Evolutionary conservation across 257 asterid species (phyloP).

Genomic region (Ballota nigra): DNA sequence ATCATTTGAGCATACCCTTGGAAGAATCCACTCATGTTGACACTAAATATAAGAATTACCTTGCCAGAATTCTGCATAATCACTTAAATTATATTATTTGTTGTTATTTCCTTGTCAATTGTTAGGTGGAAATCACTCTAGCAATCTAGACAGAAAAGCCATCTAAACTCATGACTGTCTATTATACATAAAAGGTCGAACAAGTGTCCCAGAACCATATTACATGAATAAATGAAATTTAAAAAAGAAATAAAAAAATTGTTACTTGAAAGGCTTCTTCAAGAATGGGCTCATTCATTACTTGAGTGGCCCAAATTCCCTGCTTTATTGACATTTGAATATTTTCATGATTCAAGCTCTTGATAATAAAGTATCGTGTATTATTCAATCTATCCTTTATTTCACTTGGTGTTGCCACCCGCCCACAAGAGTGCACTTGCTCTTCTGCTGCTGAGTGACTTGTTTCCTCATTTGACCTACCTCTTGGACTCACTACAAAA

Average conservation of each 20-base stretch:
- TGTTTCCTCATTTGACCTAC: slow-evolving; percentile 45
- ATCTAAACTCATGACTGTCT: slow-evolving; percentile 19
- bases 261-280: slow-evolving; percentile 95
- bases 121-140: slow-evolving; percentile 27
- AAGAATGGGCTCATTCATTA: slow-evolving; percentile 93
- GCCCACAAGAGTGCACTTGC: slow-evolving; percentile 40
- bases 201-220: slow-evolving; percentile 31
- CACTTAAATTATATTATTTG: slow-evolving; percentile 42
- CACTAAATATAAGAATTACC: slow-evolving; percentile 95
- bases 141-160: slow-evolving; percentile 21
- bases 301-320: slow-evolving; percentile 99
- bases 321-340: slow-evolving; percentile 68
- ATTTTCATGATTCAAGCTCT: slow-evolving; percentile 92
- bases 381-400: slow-evolving; percentile 40
- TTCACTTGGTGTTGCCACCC: slow-evolving; percentile 49
- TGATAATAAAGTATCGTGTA: slow-evolving; percentile 85
- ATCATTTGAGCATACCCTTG: slow-evolving; percentile 99
- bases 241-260: slow-evolving; percentile 27
- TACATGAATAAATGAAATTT: slow-evolving; percentile 26
- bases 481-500: slow-evolving; percentile 50
- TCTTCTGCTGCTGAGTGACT: slow-evolving; percentile 54
- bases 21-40: slow-evolving; percentile 96
- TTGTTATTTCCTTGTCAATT: slow-evolving; percentile 22
- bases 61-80: slow-evolving; percentile 87
- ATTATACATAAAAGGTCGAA: slow-evolving; percentile 31